phyloP scores from a whole-genome alignment of 73 alveolate species.

The Stentor roeselii region DNA sequence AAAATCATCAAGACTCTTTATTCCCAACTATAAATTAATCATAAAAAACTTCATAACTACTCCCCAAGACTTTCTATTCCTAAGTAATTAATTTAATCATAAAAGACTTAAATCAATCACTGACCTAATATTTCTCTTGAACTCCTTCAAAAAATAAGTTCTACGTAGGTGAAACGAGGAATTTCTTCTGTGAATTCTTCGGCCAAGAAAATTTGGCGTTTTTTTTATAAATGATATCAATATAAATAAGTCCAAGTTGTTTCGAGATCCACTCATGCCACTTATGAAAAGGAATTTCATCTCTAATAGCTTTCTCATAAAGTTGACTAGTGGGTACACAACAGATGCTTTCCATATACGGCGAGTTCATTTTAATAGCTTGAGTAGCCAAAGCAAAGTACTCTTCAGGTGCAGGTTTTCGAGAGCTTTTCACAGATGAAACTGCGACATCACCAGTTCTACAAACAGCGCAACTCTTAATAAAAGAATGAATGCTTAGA shows the following conservation, averaged over 20 bases:
- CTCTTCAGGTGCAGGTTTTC: slow-evolving; percentile 13
- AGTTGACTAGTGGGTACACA: not conserved
- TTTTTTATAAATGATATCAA: too few species aligned
- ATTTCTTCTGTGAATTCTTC: not conserved
- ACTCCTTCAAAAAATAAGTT: too few species aligned
- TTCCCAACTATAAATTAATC: too few species aligned
- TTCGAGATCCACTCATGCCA: not conserved
- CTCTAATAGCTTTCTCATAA: not conserved
- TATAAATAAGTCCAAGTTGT: not conserved
- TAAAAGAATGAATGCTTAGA: not conserved
- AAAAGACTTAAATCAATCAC: too few species aligned
- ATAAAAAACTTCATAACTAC: too few species aligned
- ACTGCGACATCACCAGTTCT: not conserved
- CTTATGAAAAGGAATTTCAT: not conserved
- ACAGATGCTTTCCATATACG: slow-evolving; percentile 17
- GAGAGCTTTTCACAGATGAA: not conserved
- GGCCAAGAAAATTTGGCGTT: not conserved
- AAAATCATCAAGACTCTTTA: too few species aligned
- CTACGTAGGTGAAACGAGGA: not conserved
- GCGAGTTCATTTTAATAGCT: slow-evolving; percentile 1
- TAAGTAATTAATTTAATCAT: too few species aligned
- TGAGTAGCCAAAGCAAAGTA: slow-evolving; percentile 5
- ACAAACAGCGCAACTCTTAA: not conserved
- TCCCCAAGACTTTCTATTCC: too few species aligned
- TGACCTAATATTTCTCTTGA: too few species aligned